A percentile compares a stretch with the other conserved stretches of the same genome.
phyloP scores from a whole-genome alignment of 2,329 filamentous ascomycete species.

The Graphium sp. region DNA sequence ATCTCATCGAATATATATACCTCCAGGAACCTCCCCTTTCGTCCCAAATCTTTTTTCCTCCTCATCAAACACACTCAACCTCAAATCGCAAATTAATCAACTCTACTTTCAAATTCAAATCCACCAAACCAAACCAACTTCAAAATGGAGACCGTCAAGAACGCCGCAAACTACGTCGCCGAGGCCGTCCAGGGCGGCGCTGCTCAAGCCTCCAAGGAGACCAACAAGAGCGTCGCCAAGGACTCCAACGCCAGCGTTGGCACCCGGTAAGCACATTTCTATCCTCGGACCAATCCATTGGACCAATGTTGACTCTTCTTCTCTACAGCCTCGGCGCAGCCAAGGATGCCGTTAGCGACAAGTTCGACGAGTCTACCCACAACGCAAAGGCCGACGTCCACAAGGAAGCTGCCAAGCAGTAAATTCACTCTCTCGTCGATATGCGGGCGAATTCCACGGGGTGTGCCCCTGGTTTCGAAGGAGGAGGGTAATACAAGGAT shows the following conservation, averaged over 20 bases:
- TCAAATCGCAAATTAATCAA: slow-evolving; percentile 7
- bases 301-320: background rate
- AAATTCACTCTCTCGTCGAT: too few species aligned
- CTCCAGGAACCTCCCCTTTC: too few species aligned
- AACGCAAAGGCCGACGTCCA: slow-evolving; percentile 23
- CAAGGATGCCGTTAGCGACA: slow-evolving; percentile 31
- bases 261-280: slow-evolving; percentile 30
- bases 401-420: too few species aligned
- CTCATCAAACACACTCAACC: slow-evolving; percentile 8
- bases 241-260: slow-evolving; percentile 31
- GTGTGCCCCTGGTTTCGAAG: too few species aligned
- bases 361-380: slow-evolving; percentile 23
- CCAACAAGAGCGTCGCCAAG: slow-evolving; percentile 56
- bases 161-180: slow-evolving; percentile 52
- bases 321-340: slow-evolving; percentile 21
- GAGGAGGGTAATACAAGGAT: too few species aligned
- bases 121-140: slow-evolving; percentile 10
- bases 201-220: slow-evolving; percentile 46
- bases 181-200: slow-evolving; percentile 44
- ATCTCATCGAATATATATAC: too few species aligned
- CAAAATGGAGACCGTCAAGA: slow-evolving; percentile 36
- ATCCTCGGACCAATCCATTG: background rate
- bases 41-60: slow-evolving; percentile 1
- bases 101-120: slow-evolving; percentile 7
- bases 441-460: too few species aligned